Evolutionary conservation across 805 yeast species (phyloP), one percentile per base, ranked within the genome.

Genomic region (Scheffersomyces spartinae): DNA sequence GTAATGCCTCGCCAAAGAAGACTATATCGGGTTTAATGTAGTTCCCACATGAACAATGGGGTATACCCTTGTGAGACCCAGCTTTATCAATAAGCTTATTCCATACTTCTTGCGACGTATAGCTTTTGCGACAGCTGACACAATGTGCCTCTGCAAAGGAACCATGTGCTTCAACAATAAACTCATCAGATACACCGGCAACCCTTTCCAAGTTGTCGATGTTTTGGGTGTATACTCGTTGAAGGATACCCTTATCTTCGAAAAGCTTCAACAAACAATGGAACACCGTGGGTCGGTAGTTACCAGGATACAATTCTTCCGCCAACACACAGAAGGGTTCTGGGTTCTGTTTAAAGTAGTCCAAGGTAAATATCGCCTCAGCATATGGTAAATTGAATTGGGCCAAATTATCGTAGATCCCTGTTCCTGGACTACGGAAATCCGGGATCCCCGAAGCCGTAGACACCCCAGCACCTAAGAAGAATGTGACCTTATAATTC

Each of bases 401-500:
- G 12, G 77, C 63, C 26, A 88, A 57, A 45, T 88, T 88, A 35
- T 85, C 71, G 42, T 88, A 88, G 5, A 88, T 64, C 0, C 94
- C 94, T 1, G 97, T 88, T 21, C 72, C 68, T 1, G 96, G 96
- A 11, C 93, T 74, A 38, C 97, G 62, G 48, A 88, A 88, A 48
- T 88, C 98, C 0, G 97, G 98, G 23, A 86, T 88, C 0, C 97
- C 98, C 24, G 94, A 85, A 3, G 81, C 62, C 0, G 97, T 88
- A 3, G 95, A 83, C 20, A 85, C 74, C 1, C 98, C 98, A 0
- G 98, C 98, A 1, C 98, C 98, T 6, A 75, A 76, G 54, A 79
- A 68, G 40, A 80, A 74, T 0, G 75, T 68, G 5, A 77, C 66
- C 34, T 68, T 66, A n/a, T n/a, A n/a, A n/a, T n/a, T n/a, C n/a